Evolutionary conservation across 352 stramenopile species (phyloP).

Genomic region (Pythium folliculosum): DNA sequence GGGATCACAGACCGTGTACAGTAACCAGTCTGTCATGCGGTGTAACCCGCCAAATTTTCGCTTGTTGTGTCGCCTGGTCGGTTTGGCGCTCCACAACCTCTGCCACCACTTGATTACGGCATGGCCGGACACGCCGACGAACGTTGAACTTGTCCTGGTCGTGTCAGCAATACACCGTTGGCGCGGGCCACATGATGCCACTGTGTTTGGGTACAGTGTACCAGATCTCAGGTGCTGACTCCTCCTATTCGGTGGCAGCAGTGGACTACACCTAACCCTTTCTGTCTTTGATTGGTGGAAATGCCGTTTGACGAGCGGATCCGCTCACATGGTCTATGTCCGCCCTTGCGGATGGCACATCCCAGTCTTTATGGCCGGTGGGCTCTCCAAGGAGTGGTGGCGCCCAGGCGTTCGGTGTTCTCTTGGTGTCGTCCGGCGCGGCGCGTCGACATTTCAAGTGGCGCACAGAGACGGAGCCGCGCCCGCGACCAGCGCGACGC

Average conservation of each 20-base stretch:
- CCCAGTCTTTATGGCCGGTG: too few species aligned
- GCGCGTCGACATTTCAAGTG: too few species aligned
- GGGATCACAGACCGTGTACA: not conserved
- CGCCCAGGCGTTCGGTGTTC: too few species aligned
- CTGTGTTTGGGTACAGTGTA: not conserved
- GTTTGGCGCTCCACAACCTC: not conserved
- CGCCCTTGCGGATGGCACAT: not conserved
- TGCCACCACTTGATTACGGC: not conserved
- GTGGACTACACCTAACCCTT: not conserved
- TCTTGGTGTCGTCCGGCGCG: too few species aligned
- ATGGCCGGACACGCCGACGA: not conserved
- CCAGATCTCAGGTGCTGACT: constrained; percentile 1
- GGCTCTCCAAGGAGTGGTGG: too few species aligned
- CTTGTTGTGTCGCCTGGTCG: too few species aligned
- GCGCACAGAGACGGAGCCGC: constrained; percentile 3
- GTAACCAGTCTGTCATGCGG: too few species aligned
- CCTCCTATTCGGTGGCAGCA: not conserved
- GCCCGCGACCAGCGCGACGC: constrained; percentile 10
- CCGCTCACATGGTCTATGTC: constrained; percentile 13
- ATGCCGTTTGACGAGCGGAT: constrained; percentile 1
- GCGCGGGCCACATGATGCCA: not conserved
- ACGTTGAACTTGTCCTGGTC: not conserved
- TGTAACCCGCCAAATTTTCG: too few species aligned
- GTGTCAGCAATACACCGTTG: not conserved
- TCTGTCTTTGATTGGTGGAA: not conserved